Evolutionary conservation across 768 basidiomycete species (phyloP), one percentile per base, ranked within the genome.

Genomic region (Filobasidium wieringae): DNA sequence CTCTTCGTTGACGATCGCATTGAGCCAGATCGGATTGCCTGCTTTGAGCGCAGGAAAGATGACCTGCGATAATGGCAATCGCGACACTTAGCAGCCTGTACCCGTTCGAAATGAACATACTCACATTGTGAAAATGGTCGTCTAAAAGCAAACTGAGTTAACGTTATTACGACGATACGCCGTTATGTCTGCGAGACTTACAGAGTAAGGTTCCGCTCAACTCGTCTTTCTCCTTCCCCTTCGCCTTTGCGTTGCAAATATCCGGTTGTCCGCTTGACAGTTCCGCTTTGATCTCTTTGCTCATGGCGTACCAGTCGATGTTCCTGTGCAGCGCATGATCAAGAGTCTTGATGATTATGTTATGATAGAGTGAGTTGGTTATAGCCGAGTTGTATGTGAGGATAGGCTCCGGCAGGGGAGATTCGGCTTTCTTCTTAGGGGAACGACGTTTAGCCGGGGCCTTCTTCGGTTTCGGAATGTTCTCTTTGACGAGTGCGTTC

Each of bases 261-360:
- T 17, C 14, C 17, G 22, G 32, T 4, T 7, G 19, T n/a, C 26
- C 27, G 7, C 6, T 27, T 7, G 43, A 40, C 2, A 37, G 47
- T 8, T 36, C 56, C 2, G 14, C 33, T 24, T 32, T 32, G 7
- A 57, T 32, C 7, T 57, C 55, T 22, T 57, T 47, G 15, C 47
- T 50, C 56, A 57, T 57, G 4, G 27, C 30, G 56, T 51, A 34
- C 56, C 56, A 57, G 29, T 57, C 56, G 27, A 57, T 37, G 47
- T 57, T 57, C 56, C 51, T 57, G 15, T 26, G 22, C 33, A 57
- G 26, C 5, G 49, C 56, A 30, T 51, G 49, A 17, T 51, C 49
- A 12, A 57, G 9, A 4, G 50, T 50, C n/a, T 41, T 37, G 36
- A 57, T 27, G 7, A 57, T 36, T 24, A 57, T 24, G 7, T 33